These are phyloP conservation scores for Psophocarpus tetragonolobus DNA, from an alignment of 306 rosid species.

Conservation along the genomic window DNA sequence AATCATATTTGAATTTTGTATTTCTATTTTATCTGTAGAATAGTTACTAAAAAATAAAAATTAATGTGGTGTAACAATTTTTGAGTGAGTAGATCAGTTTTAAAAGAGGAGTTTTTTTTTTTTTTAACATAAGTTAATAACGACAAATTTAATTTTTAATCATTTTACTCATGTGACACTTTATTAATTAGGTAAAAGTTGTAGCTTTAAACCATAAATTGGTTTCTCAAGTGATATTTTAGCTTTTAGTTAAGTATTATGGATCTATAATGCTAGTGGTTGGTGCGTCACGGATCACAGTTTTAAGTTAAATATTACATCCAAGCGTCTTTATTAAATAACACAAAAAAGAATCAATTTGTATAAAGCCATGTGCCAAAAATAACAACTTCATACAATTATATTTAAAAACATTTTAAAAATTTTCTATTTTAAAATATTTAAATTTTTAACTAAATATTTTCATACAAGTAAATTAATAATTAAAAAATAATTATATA, in stretches of 20 bases:
- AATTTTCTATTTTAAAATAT: neutral
- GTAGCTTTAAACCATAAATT: neutral
- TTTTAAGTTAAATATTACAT: neutral
- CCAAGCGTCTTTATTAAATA: no score
- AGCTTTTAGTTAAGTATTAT: neutral
- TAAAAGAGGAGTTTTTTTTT: no score
- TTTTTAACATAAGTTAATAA: neutral
- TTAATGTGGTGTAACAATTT: no score
- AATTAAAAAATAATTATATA: no score
- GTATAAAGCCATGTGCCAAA: no score
- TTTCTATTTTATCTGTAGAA: no score
- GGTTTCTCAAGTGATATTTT: neutral
- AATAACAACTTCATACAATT: neutral
- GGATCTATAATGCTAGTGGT: neutral
- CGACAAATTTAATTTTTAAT: neutral
- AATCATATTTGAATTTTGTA: no score
- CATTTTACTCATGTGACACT: neutral
- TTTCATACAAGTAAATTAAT: neutral
- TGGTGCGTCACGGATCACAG: neutral
- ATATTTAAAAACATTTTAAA: neutral
- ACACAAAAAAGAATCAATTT: no score
- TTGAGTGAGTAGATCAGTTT: no score
- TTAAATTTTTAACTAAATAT: no score
- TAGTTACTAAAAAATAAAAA: no score
- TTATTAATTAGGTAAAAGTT: neutral